These are phyloP conservation scores for Metschnikowia proteae DNA, from an alignment of 805 yeast species.

Conservation along the genomic window DNA sequence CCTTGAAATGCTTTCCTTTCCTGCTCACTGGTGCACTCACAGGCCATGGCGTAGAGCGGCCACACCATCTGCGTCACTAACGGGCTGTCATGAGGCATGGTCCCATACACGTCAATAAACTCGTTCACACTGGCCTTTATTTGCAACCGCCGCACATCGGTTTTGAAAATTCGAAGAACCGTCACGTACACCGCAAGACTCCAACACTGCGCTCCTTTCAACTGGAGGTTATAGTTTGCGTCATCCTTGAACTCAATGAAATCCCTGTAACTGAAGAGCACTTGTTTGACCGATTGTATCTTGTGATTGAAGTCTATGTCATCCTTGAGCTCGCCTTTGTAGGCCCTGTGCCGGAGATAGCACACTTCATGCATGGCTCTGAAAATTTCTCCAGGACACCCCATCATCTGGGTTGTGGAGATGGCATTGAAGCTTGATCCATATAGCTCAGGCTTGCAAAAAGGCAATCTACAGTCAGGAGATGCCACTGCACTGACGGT, in stretches of 20 bases:
- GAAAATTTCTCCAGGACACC: constrained; percentile 59
- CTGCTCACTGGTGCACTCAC: constrained; percentile 35
- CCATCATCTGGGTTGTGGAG: constrained; percentile 53
- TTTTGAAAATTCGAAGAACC: constrained; percentile 27
- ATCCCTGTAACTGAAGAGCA: constrained; percentile 44
- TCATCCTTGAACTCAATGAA: constrained; percentile 30
- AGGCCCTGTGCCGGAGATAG: constrained; percentile 27
- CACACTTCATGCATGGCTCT: constrained; percentile 45
- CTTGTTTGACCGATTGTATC: constrained; percentile 31
- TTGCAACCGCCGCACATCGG: constrained; percentile 21
- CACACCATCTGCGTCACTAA: constrained; percentile 60
- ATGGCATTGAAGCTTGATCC: constrained; percentile 41
- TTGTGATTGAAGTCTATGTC: constrained; percentile 13
- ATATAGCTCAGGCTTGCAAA: constrained; percentile 51
- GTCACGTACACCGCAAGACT: constrained; percentile 36
- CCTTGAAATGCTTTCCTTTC: constrained; percentile 28
- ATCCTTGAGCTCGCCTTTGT: constrained; percentile 9
- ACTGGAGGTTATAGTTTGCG: constrained; percentile 34
- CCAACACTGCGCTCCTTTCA: constrained; percentile 59
- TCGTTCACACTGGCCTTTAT: constrained; percentile 39
- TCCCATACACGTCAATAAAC: constrained; percentile 44
- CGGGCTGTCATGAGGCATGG: constrained; percentile 45
- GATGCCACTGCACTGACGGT: constrained; percentile 54
- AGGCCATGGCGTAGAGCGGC: constrained; percentile 52
- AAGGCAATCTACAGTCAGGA: constrained; percentile 55